Conservation (phyloP, 495 filamentous ascomycete species). For the Hypomontagnella monticulosa region DNA sequence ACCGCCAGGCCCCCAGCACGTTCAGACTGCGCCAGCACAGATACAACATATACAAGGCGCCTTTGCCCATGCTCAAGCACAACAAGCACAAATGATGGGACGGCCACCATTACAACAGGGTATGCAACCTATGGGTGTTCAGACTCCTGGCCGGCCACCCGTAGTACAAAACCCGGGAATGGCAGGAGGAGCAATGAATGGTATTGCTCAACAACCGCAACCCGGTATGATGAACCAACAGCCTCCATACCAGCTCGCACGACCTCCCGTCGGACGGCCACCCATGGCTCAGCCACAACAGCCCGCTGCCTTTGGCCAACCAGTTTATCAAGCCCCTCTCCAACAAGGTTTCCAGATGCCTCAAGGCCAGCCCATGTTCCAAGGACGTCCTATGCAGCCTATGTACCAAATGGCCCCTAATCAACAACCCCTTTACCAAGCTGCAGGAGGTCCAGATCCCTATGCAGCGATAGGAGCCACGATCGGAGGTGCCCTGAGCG, state of each 20-base stretch:
- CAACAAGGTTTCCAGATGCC: slow-evolving; percentile 14
- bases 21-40: slow-evolving; percentile 39
- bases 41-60: slow-evolving; percentile 17
- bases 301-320: slow-evolving; percentile 15
- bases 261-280: slow-evolving; percentile 33
- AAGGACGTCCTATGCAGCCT: slow-evolving; percentile 14
- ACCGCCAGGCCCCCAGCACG: slow-evolving; percentile 36
- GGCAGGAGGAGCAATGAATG: slow-evolving; percentile 17
- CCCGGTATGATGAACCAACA: slow-evolving; percentile 19
- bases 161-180: slow-evolving; percentile 32
- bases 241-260: slow-evolving; percentile 10
- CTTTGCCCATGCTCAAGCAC: slow-evolving; percentile 6
- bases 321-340: slow-evolving; percentile 12
- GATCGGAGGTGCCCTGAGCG: slow-evolving; percentile 24
- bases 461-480: slow-evolving; percentile 32
- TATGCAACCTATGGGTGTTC: slow-evolving; percentile 29
- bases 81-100: slow-evolving; percentile 10
- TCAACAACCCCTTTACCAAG: slow-evolving; percentile 28
- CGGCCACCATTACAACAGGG: slow-evolving; percentile 25
- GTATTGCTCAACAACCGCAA: slow-evolving; percentile 13
- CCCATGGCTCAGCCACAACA: slow-evolving; percentile 22
- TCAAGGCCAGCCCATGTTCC: slow-evolving; percentile 25
- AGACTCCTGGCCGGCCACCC: slow-evolving; percentile 38
- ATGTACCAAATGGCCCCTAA: slow-evolving; percentile 8
- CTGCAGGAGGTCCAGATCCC: slow-evolving; percentile 16